Conservation (phyloP, 139 green algal genomes). For the Ettlia oleoabundans region DNA sequence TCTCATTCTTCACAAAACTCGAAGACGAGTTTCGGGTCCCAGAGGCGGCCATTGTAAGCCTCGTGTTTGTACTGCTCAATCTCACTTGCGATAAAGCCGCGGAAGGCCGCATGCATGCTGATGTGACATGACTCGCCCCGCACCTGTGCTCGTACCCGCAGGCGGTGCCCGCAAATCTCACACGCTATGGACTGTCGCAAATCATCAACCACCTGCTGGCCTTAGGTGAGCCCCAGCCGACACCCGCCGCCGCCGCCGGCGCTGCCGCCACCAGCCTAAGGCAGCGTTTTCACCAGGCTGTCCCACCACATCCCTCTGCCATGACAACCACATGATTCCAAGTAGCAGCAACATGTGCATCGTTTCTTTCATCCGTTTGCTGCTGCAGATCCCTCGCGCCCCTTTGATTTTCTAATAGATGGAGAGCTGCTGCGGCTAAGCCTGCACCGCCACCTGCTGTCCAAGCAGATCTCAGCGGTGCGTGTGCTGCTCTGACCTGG, state of each 20-base stretch:
- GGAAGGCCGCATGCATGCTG: background rate
- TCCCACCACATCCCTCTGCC: too few species aligned
- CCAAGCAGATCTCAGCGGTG: conserved; percentile 80
- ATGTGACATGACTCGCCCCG: background rate
- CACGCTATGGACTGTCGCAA: conserved; percentile 94
- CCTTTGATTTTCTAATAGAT: conserved; percentile 96
- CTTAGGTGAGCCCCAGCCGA: conserved; percentile 62
- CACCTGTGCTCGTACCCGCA: conserved; percentile 37
- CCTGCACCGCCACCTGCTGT: conserved; percentile 80
- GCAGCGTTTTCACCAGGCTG: too few species aligned
- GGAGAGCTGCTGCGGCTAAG: conserved; percentile 85
- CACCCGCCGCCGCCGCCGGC: background rate
- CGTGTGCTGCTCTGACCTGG: background rate
- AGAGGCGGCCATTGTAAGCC: conserved; percentile 74
- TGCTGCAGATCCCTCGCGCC: conserved; percentile 70
- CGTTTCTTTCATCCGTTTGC: background rate
- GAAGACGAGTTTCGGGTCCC: conserved; percentile 73
- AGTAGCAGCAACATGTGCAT: too few species aligned
- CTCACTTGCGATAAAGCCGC: background rate
- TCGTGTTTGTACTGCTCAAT: background rate
- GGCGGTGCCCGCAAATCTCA: conserved; percentile 86
- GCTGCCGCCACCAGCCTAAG: too few species aligned
- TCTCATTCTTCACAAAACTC: conserved; percentile 88
- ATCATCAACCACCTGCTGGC: conserved; percentile 95
- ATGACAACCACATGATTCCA: too few species aligned